These are phyloP conservation scores for Corymbia calophylla DNA, from an alignment of 441 rosid genomes.

Conservation along the genomic window DNA sequence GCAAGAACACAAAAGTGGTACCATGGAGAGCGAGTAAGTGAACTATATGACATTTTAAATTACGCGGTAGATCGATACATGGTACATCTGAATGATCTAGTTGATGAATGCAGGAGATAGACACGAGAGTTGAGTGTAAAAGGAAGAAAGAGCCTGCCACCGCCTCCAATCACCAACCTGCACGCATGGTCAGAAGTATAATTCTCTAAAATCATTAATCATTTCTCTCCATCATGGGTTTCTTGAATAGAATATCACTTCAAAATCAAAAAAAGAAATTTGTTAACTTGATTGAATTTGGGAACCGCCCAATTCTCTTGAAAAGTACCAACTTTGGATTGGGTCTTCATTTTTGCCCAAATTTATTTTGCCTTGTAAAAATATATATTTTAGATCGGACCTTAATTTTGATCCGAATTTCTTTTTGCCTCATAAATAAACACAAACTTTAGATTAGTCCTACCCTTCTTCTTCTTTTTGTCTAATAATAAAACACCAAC, in stretches of 20 bases:
- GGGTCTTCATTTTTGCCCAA: no score
- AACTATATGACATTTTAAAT: background rate
- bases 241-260: background rate
- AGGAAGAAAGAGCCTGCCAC: background rate
- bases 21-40: background rate
- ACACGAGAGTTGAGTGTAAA: background rate
- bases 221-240: background rate
- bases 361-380: no score
- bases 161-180: background rate
- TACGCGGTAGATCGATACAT: background rate
- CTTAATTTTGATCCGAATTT: rapidly evolving
- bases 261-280: background rate
- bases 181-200: background rate
- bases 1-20: background rate
- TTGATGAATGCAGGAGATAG: rapidly evolving
- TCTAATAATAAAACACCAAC: background rate
- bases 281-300: background rate
- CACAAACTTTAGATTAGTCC: background rate
- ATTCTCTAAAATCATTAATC: background rate
- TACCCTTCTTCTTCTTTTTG: no score
- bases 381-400: background rate
- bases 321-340: background rate
- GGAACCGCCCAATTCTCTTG: background rate
- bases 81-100: background rate
- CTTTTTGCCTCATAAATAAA: background rate